Conservation (phyloP, 768 basidiomycete genomes). For the Mycena albidolilacea region DNA sequence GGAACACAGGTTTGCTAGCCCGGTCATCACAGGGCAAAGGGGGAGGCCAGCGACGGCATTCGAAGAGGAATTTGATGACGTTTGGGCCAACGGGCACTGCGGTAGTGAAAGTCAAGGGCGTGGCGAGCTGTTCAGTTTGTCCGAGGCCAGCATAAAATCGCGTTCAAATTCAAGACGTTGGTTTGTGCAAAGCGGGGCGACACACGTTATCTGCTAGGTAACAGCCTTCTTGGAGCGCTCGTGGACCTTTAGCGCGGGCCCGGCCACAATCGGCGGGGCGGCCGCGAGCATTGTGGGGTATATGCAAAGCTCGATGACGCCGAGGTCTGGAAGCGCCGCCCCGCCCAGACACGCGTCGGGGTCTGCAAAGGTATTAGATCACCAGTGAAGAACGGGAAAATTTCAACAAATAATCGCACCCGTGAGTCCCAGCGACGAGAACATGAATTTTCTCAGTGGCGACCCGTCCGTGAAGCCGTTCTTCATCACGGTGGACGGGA, state of each 20-base stretch:
- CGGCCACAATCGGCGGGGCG: neutral
- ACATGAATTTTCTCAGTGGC: conserved; percentile 35
- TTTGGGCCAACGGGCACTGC: neutral
- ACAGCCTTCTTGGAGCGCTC: conserved; percentile 36
- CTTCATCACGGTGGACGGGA: neutral
- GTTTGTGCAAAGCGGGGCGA: neutral
- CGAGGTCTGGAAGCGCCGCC: conserved; percentile 1
- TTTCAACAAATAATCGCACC: conserved; percentile 9
- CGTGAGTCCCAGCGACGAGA: conserved; percentile 41
- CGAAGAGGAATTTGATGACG: conserved; percentile 21
- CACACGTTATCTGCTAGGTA: conserved; percentile 32
- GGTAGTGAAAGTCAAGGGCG: neutral
- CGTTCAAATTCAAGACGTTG: neutral
- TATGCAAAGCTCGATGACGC: neutral
- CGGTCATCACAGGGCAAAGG: neutral
- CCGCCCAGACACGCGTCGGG: conserved; percentile 38
- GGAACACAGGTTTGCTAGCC: neutral
- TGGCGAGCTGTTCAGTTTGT: neutral
- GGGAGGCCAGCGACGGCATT: neutral
- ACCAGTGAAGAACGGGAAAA: too few species aligned
- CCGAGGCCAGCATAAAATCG: neutral
- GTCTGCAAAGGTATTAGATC: conserved; percentile 22
- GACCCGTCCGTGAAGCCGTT: conserved; percentile 10
- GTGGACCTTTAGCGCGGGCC: conserved; percentile 34
- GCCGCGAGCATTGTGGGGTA: neutral